These are phyloP conservation scores for Umbelopsis sp. DNA, from an alignment of 371 early-diverging fungal species.

Conservation along the genomic window DNA sequence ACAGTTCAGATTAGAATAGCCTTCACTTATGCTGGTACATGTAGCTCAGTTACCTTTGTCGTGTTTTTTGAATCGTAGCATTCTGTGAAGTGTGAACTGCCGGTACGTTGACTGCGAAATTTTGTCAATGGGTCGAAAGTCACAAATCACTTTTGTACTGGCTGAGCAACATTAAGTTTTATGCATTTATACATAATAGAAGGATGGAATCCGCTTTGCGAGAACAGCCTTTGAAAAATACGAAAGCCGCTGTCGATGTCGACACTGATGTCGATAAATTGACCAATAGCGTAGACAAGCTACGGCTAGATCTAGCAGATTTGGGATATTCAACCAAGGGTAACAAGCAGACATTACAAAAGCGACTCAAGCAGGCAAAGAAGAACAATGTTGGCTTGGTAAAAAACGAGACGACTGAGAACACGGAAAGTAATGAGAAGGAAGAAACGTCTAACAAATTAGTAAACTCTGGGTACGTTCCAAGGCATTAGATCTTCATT, in stretches of 20 bases:
- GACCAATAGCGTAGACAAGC: neutral
- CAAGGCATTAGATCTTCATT: no score
- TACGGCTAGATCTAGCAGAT: neutral
- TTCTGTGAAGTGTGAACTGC: slow-evolving; percentile 15
- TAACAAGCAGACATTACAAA: slow-evolving; percentile 6
- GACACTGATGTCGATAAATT: neutral
- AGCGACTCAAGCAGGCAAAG: neutral
- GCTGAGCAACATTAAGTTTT: neutral
- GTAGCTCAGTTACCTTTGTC: slow-evolving; percentile 32
- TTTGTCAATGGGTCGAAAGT: neutral
- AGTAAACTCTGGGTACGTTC: no score
- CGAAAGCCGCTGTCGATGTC: no score
- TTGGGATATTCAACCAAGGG: neutral
- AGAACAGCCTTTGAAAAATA: neutral
- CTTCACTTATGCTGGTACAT: neutral
- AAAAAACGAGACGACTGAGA: neutral
- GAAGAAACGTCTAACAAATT: neutral
- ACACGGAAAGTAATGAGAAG: neutral
- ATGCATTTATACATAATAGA: neutral
- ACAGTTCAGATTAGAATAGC: neutral
- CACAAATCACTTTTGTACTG: neutral
- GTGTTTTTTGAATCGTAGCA: slow-evolving; percentile 54
- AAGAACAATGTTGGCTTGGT: neutral
- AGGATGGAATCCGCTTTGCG: neutral
- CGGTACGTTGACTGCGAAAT: neutral